phyloP scores from a whole-genome alignment of 2,329 filamentous ascomycete species.

The Cryphonectria nitschkei region DNA sequence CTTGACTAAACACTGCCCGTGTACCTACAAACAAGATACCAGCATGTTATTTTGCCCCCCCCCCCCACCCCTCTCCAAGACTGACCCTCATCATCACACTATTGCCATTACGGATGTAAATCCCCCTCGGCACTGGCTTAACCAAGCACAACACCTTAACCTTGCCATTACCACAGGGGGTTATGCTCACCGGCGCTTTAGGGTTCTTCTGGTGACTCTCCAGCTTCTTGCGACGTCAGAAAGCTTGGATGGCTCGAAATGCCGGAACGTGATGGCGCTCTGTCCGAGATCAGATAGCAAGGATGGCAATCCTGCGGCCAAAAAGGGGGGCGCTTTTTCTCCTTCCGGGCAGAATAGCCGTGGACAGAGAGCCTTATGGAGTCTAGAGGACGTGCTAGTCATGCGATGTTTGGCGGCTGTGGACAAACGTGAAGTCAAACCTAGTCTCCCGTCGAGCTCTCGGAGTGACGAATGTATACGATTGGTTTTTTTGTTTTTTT shows the following conservation, averaged over 20 bases:
- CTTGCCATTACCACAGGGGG: not conserved
- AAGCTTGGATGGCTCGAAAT: not conserved
- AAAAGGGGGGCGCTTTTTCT: slow-evolving; percentile 1
- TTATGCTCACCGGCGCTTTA: not conserved
- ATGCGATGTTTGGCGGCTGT: not conserved
- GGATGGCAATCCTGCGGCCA: not conserved
- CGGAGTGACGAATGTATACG: not conserved
- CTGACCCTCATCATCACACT: not conserved
- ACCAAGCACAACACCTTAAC: not conserved
- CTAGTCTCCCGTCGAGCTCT: not conserved
- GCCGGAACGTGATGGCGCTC: slow-evolving; percentile 4
- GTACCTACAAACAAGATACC: not conserved
- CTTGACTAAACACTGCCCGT: not conserved
- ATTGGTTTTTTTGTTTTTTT: not conserved
- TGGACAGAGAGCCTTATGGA: not conserved
- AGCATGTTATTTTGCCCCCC: not conserved
- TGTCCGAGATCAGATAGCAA: slow-evolving; percentile 1
- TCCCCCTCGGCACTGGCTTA: not conserved
- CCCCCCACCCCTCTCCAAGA: not conserved
- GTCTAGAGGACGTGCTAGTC: not conserved
- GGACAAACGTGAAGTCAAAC: not conserved
- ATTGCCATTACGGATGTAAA: not conserved
- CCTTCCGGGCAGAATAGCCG: not conserved
- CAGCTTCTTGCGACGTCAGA: slow-evolving; percentile 8
- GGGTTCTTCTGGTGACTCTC: not conserved